Conservation (phyloP, 176 grass and related monocot species). For the Oryza nivara region DNA sequence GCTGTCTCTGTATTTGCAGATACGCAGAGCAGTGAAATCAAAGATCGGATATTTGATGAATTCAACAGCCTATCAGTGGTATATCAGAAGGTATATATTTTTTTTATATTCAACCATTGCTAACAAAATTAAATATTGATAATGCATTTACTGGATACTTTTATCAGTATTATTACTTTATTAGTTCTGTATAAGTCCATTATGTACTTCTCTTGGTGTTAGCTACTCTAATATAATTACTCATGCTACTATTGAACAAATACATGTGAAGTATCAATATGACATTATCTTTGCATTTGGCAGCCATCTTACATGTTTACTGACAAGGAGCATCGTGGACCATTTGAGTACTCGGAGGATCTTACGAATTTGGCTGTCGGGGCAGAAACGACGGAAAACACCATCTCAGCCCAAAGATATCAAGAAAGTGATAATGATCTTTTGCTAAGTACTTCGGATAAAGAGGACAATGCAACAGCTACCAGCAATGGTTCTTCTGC, state of each 20-base stretch:
- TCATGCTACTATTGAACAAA: conserved; percentile 26
- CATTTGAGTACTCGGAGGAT: conserved; percentile 95
- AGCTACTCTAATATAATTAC: conserved; percentile 20
- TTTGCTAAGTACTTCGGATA: conserved; percentile 93
- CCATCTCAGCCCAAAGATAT: conserved; percentile 80
- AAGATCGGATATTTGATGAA: conserved; percentile 99
- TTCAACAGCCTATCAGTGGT: conserved; percentile 91
- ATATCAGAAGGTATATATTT: conserved; percentile 75
- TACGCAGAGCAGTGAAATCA: conserved; percentile 90
- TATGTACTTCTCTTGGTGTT: conserved; percentile 13
- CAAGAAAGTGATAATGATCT: conserved; percentile 98
- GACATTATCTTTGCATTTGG: conserved; percentile 45
- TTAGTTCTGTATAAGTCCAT: conserved; percentile 8
- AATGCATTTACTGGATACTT: neutral
- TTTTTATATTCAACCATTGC: neutral
- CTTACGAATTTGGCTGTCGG: conserved; percentile 72
- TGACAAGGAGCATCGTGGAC: conserved; percentile 93
- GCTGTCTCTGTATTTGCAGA: conserved; percentile 99
- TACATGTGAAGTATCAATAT: neutral
- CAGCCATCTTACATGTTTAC: conserved; percentile 99
- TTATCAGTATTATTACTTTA: conserved; percentile 11
- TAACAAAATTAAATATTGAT: neutral
- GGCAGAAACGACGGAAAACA: conserved; percentile 63
- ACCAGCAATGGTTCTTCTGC: conserved; percentile 59
- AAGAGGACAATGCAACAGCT: conserved; percentile 75